Evolutionary conservation across 805 yeast genomes (phyloP), one percentile per base, ranked within the genome.

Genomic region (Saccharomycopsis fibuligera): DNA sequence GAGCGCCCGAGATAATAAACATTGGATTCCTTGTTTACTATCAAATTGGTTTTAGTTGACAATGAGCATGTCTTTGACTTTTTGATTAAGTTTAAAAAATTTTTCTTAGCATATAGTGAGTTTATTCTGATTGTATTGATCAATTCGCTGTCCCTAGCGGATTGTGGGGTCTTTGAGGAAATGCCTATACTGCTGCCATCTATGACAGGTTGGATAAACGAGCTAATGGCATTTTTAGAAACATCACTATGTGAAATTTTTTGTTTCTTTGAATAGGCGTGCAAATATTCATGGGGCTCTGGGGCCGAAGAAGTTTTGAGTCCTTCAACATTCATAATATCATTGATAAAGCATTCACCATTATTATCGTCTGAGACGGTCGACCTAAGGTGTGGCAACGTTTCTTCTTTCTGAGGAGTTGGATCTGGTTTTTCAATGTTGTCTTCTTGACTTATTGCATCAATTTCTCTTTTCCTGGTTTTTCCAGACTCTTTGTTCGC

Each of bases 1-100:
- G 50, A 23, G 37, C 48, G 41, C 16, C 55, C 55, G 8, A 51
- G 35, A 24, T 37, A 36, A 30, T 45, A 51, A 5, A 40, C 24
- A 10, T 25, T 45, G 3, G 53, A 41, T 21, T 48, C 44, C 22
- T 35, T 48, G 16, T 29, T 30, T 22, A 50, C 23, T 4, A 41
- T 45, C 17, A 22, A 16, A 21, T 14, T 35, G 12, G 33, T 24
- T 10, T 30, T 30, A 17, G 46, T 41, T 2, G 51, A 40, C 14
- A 36, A 29, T 9, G 41, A 17, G 22, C 55, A 51, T 2, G 55
- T 45, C 35, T 48, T 45, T 37, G 45, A 37, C 27, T 45, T 45
- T 30, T 40, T 35, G 27, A 49, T 41, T 29, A 44, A 30, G 16
- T 41, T 41, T 21, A 48, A 12, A 5, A 51, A 25, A 19, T 24